Percentiles rank a stretch among this genome's conserved stretches.
Conservation (phyloP, 768 basidiomycete genomes). For the Boletus eberwhitei region DNA sequence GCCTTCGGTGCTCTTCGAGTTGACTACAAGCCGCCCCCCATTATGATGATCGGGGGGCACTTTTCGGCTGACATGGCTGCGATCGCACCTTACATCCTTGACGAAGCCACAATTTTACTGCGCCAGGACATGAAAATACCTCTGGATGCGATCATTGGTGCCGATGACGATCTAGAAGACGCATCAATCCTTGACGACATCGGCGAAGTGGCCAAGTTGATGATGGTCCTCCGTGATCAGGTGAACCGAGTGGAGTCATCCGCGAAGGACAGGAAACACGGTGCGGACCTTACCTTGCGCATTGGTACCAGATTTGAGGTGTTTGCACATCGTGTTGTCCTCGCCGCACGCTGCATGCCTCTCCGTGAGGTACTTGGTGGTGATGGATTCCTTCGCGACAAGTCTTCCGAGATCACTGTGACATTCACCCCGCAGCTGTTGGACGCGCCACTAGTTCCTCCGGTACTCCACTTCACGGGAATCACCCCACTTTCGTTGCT, state of each 20-base stretch:
- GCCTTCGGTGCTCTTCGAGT: constrained; percentile 82
- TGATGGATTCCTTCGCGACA: constrained; percentile 25
- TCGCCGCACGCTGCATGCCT: constrained; percentile 54
- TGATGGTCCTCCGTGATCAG: constrained; percentile 6
- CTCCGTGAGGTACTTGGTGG: constrained; percentile 45
- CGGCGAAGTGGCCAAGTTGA: constrained; percentile 27
- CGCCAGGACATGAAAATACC: neutral
- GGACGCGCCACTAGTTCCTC: neutral
- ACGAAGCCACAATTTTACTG: neutral
- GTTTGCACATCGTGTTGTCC: constrained; percentile 64
- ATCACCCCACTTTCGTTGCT: constrained; percentile 67
- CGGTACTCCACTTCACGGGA: constrained; percentile 40
- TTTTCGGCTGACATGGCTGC: constrained; percentile 64
- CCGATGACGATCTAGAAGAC: constrained; percentile 41
- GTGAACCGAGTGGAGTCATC: neutral
- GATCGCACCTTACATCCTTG: constrained; percentile 56
- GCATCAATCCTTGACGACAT: constrained; percentile 36
- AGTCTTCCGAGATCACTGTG: constrained; percentile 31
- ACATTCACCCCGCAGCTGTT: constrained; percentile 12
- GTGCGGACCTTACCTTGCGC: constrained; percentile 62
- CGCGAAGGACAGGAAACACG: constrained; percentile 36
- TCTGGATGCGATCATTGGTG: constrained; percentile 1
- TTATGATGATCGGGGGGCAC: constrained; percentile 52
- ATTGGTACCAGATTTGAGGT: constrained; percentile 44
- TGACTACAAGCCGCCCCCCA: constrained; percentile 58